Base-by-base conservation (phyloP, 1,139 yeast species). In the Kodamaea ohmeri region DNA sequence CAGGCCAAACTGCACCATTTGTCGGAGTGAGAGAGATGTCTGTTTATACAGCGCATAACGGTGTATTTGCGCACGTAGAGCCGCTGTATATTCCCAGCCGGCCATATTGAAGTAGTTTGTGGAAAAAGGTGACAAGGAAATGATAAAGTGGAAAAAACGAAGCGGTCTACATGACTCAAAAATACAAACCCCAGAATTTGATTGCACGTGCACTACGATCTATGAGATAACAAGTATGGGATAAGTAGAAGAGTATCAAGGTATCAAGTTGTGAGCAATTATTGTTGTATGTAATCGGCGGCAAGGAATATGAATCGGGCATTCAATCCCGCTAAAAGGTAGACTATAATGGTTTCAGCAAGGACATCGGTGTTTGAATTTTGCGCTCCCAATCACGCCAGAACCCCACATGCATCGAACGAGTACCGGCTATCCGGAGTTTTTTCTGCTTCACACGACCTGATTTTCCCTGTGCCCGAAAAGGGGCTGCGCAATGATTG, bases 1-100 rank as follows among this genome's bases (percentile, higher is more conserved):
- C 8, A 82, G 80, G 3, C 96, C 96, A 63, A 87, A 86, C 57
- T 85, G 92, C n/a, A 88, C 96, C 96, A 88, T 87, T 58, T 86
- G 96, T 42, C 89, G 71, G 44, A 88, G 65, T 2, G 90, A 82
- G 4, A 88, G 87, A 1, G 95, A 89, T 1, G 95, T 86, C 43
- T 92, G 95, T 18, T 88, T 85, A 49, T 80, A 75, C 41, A 74
- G 71, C 4, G 96, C 92, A 67, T 81, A 84, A 41, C 65, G 65
- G 45, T 64, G 61, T 35, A 76, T 71, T 42, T 68, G 57, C 18
- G 68, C 68, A 35, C 64, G 54, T 32, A 71, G 57, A 4, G 57
- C 52, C 32, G 58, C 52, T n/a, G 76, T 67, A 34, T 70, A 50
- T 52, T 69, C 66, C 77, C 77, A 71, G 15, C 68, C 71, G 6